Evolutionary conservation across 2,329 filamentous ascomycete species (phyloP).

Genomic region (Aspergillus persii): DNA sequence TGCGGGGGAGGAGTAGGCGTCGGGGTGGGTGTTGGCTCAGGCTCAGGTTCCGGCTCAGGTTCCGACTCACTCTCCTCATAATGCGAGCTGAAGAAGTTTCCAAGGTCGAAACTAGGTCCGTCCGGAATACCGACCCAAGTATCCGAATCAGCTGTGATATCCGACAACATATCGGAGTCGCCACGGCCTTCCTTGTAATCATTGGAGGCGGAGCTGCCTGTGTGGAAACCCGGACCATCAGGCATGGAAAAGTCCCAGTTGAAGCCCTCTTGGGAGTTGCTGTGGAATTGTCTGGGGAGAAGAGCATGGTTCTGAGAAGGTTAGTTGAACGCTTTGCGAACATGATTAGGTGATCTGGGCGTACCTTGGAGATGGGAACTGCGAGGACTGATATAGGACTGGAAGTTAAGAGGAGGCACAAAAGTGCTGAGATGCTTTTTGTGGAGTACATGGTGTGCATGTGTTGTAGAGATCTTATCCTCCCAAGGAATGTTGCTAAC

Average conservation of each 20-base stretch:
- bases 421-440: constrained; percentile 26
- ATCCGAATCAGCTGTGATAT: background rate
- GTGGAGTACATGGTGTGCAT: constrained; percentile 23
- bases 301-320: constrained; percentile 2
- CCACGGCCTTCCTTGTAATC: background rate
- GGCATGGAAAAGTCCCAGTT: constrained; percentile 15
- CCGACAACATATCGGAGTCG: background rate
- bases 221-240: constrained; percentile 7
- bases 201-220: background rate
- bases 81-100: constrained; percentile 16
- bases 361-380: constrained; percentile 26
- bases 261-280: constrained; percentile 13
- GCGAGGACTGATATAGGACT: constrained; percentile 28
- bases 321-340: constrained; percentile 6
- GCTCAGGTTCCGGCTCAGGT: background rate
- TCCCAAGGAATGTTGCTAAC: constrained; percentile 9
- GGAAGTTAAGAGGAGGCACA: constrained; percentile 31
- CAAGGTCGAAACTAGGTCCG: constrained; percentile 23
- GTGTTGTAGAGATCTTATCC: background rate
- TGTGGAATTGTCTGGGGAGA: constrained; percentile 7
- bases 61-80: constrained; percentile 15
- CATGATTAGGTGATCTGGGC: background rate
- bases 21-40: background rate
- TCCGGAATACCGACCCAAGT: constrained; percentile 21
- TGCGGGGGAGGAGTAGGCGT: background rate